A percentile compares a stretch with the other conserved stretches of the same genome.
These are phyloP conservation scores for Ustilago sp. DNA, from an alignment of 1,284 basidiomycete genomes.

Conservation along the genomic window DNA sequence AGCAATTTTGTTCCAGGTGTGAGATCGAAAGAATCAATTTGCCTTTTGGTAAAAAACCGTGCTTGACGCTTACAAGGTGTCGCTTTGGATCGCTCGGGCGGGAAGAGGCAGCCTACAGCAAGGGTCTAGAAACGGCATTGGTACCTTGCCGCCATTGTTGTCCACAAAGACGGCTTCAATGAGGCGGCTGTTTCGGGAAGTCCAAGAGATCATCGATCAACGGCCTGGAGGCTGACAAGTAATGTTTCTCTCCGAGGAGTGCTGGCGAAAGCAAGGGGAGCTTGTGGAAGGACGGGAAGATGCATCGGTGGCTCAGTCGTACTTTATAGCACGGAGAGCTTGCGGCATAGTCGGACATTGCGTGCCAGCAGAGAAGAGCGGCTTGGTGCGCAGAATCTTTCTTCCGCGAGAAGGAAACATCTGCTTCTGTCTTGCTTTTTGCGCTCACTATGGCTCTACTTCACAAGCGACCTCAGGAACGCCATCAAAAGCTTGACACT, in stretches of 20 bases:
- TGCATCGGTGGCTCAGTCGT: too few relatives aligned
- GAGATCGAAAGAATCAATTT: conserved; percentile 1
- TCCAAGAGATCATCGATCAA: not conserved
- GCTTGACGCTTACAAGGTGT: not conserved
- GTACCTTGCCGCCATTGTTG: not conserved
- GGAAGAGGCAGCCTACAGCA: not conserved
- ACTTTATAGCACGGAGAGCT: too few relatives aligned
- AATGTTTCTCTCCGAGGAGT: not conserved
- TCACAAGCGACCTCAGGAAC: not conserved
- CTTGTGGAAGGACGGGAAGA: not conserved
- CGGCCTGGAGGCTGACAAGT: too few relatives aligned
- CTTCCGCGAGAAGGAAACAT: too few relatives aligned
- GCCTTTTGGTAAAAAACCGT: not conserved
- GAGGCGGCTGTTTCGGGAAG: not conserved
- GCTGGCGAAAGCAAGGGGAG: not conserved
- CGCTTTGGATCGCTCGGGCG: not conserved
- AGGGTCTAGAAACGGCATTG: not conserved
- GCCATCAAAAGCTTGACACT: not conserved
- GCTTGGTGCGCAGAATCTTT: too few relatives aligned
- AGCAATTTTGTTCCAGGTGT: not conserved
- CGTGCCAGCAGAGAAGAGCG: too few relatives aligned
- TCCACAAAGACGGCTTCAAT: not conserved
- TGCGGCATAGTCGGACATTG: too few relatives aligned
- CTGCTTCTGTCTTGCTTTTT: too few relatives aligned
- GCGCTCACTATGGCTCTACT: too few relatives aligned